These are phyloP conservation scores for Parietichytrium sp. DNA, from an alignment of 108 stramenopile species.

Conservation along the genomic window DNA sequence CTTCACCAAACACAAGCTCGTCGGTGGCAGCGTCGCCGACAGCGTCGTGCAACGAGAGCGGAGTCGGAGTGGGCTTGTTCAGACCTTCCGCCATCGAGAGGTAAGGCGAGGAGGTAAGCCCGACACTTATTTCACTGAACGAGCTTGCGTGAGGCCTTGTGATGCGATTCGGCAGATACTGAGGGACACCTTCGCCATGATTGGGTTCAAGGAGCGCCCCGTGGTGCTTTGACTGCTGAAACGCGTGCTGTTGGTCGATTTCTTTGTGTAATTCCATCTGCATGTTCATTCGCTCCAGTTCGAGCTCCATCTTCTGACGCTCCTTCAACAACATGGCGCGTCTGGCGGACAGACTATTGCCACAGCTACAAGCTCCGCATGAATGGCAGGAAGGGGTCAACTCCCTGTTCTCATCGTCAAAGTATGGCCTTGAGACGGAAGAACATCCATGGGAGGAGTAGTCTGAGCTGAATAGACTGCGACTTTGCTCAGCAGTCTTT, in stretches of 20 bases:
- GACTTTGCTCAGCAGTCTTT: neutral
- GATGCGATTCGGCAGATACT: too few species aligned
- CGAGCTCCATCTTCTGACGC: neutral
- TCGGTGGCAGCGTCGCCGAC: neutral
- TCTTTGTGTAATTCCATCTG: neutral
- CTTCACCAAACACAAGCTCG: neutral
- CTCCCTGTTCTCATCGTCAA: neutral
- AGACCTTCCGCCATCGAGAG: neutral
- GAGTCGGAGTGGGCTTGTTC: neutral
- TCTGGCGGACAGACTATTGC: neutral
- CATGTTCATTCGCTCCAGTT: neutral
- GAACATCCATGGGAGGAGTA: neutral
- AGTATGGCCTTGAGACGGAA: neutral
- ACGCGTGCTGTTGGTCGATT: constrained; percentile 24
- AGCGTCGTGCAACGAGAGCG: neutral
- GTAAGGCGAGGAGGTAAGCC: neutral
- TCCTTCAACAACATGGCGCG: neutral
- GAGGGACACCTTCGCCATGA: too few species aligned
- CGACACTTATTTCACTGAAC: neutral
- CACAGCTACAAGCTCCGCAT: neutral
- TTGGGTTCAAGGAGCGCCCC: too few species aligned
- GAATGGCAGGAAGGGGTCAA: neutral
- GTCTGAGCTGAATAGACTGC: neutral
- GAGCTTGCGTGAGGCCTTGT: neutral
- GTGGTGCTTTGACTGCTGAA: neutral